Conservation (phyloP, 805 yeast species). For the Peterozyma xylosa region DNA sequence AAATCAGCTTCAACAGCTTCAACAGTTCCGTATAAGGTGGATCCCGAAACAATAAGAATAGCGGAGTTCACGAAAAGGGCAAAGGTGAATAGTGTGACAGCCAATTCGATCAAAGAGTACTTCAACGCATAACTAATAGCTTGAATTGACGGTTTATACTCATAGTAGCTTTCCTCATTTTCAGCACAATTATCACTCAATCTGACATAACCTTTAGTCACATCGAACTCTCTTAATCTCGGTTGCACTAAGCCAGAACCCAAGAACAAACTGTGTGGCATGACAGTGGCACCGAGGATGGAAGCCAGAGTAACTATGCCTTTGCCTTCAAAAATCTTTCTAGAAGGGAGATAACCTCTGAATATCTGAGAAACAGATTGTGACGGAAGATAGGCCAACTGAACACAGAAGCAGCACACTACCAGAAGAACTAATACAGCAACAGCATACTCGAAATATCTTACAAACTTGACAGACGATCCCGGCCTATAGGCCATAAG, state of each 20-base stretch:
- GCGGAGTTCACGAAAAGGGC: slow-evolving; percentile 82
- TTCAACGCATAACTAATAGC: slow-evolving; percentile 64
- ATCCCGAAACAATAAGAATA: slow-evolving; percentile 69
- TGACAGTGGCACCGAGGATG: slow-evolving; percentile 42
- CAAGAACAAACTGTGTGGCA: slow-evolving; percentile 42
- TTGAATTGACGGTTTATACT: slow-evolving; percentile 57
- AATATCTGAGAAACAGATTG: slow-evolving; percentile 23
- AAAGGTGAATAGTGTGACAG: slow-evolving; percentile 60
- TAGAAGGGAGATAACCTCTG: slow-evolving; percentile 36
- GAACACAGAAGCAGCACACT: slow-evolving; percentile 37
- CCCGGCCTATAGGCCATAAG: slow-evolving; percentile 39
- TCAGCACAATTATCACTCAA: slow-evolving; percentile 15
- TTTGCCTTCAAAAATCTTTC: slow-evolving; percentile 30
- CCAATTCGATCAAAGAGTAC: slow-evolving; percentile 61
- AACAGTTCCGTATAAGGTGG: slow-evolving; percentile 59
- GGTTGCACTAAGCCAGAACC: slow-evolving; percentile 45
- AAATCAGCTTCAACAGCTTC: slow-evolving; percentile 68
- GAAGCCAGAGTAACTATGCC: slow-evolving; percentile 41
- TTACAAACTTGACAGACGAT: slow-evolving; percentile 26
- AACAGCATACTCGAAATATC: slow-evolving; percentile 33
- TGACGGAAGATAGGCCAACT: slow-evolving; percentile 28
- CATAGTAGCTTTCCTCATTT: slow-evolving; percentile 30
- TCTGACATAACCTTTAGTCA: slow-evolving; percentile 24
- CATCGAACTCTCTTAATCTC: slow-evolving; percentile 36
- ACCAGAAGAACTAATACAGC: slow-evolving; percentile 34